Percentiles rank a stretch among this genome's conserved stretches.
phyloP scores from a whole-genome alignment of 495 filamentous ascomycete species.

The Aspergillus egyptiacus region DNA sequence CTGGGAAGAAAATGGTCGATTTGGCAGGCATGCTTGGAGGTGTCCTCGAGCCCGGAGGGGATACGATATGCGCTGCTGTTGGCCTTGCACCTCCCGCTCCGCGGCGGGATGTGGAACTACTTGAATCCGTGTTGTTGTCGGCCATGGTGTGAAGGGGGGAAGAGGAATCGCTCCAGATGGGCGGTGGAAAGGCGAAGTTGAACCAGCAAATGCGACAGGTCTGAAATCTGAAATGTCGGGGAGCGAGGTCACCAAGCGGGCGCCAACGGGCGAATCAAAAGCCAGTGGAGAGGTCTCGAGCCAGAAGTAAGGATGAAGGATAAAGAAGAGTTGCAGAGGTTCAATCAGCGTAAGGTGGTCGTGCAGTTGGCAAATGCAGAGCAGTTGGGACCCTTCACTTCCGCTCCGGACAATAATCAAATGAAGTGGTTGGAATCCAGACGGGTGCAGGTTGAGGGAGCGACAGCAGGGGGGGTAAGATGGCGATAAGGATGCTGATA shows the following conservation, averaged over 20 bases:
- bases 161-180: constrained; percentile 9
- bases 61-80: constrained; percentile 26
- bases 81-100: constrained; percentile 16
- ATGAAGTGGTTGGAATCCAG: constrained; percentile 11
- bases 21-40: constrained; percentile 40
- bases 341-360: constrained; percentile 10
- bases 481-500: constrained; percentile 7
- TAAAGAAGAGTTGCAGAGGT: constrained; percentile 1
- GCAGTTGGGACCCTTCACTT: constrained; percentile 15
- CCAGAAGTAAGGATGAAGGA: constrained; percentile 3
- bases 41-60: constrained; percentile 41
- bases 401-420: constrained; percentile 22
- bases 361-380: constrained; percentile 14
- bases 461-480: constrained; percentile 6
- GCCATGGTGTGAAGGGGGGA: constrained; percentile 17
- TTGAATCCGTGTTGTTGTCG: constrained; percentile 17
- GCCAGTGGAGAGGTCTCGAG: background rate
- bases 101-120: constrained; percentile 11
- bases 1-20: constrained; percentile 36
- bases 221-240: constrained; percentile 10
- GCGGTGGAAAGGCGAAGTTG: constrained; percentile 17
- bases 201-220: constrained; percentile 21
- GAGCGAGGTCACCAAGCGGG: constrained; percentile 13
- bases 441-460: constrained; percentile 12
- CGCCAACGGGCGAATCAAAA: constrained; percentile 10